Base-by-base conservation (phyloP, 2,329 filamentous ascomycete genomes). In the Colletotrichum cordylinicola region DNA sequence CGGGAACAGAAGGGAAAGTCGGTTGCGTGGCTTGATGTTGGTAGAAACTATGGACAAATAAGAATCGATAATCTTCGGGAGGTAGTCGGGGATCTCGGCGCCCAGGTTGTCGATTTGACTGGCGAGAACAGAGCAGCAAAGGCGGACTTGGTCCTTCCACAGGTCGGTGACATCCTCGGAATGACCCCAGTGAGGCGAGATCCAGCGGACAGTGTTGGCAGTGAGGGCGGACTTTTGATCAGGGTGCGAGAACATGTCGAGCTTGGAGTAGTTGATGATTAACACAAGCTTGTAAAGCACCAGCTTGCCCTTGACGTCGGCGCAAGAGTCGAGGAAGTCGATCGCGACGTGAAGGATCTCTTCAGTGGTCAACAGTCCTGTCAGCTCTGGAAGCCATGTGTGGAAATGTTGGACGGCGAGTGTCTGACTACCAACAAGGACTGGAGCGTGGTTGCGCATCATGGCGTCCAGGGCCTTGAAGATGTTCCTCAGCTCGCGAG, bases 331-430 rank as follows among this genome's bases (percentile, higher is more conserved):
- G 87, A 98, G 94, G 81, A 98, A 98, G 84, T 96, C 95, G 77
- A 98, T 95, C 55, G 96, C 95, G 78, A 98, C 94, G 80, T 98
- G 94, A 68, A 98, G 87, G 61, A 98, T 96, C 82, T 98, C 96
- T 80, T 96, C 94, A 0, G 93, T 93, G 6, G 90, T 91, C 81
- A 98, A 89, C 48, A 97, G 89, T 2, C 93, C 92, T 1, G 92
- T 89, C 12, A 99, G 91, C 82, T 98, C 96, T 0, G 97, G 96
- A n/a, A 99, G 88, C 97, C 97, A 99, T 0, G 95, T 94, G 82
- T 98, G 96, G 83, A 98, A 98, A 83, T 98, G 95, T 84, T 99
- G 97, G 15, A 98, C 96, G 4, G 98, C 93, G 66, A 99, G 88
- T 0, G 97, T 98, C 85, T 99, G 98, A 78, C 95, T 98, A 39